phyloP scores from a whole-genome alignment of 306 rosid genomes.

The Astragalus membranaceus region DNA sequence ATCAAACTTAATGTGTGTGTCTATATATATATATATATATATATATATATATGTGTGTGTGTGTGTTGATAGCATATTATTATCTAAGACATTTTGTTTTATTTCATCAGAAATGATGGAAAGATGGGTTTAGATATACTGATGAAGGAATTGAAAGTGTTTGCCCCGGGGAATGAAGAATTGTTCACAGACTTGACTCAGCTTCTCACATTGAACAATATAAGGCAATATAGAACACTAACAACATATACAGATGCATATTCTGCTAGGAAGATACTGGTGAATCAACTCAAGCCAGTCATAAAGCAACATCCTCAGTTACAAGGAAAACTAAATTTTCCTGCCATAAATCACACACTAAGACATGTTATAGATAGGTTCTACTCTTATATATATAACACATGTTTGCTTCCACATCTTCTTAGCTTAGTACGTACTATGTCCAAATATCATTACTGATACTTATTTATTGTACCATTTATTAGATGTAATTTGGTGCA shows the following conservation, averaged over 20 bases:
- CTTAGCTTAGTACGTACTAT: no score
- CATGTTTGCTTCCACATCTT: no score
- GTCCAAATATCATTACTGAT: no score
- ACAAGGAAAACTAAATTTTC: neutral
- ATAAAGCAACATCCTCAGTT: slow-evolving; percentile 18
- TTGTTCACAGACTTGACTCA: slow-evolving; percentile 1
- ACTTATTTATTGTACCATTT: slow-evolving; percentile 2
- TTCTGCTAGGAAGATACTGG: slow-evolving; percentile 2
- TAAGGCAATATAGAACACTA: slow-evolving; percentile 19
- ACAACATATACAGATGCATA: slow-evolving; percentile 12
- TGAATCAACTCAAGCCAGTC: neutral
- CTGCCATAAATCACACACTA: neutral
- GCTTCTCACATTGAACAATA: slow-evolving; percentile 2
- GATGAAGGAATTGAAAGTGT: slow-evolving; percentile 22
- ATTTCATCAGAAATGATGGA: slow-evolving; percentile 17
- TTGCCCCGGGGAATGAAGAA: neutral
- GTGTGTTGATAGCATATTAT: no score
- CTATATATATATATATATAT: no score
- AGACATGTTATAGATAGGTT: slow-evolving; percentile 15
- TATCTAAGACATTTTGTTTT: neutral
- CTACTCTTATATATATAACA: neutral
- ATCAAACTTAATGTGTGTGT: no score
- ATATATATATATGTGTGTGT: no score
- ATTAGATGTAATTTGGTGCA: neutral
- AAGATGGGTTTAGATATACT: slow-evolving; percentile 22